phyloP scores from a whole-genome alignment of 176 grass and related monocot species.

The Metroxylon sagu region DNA sequence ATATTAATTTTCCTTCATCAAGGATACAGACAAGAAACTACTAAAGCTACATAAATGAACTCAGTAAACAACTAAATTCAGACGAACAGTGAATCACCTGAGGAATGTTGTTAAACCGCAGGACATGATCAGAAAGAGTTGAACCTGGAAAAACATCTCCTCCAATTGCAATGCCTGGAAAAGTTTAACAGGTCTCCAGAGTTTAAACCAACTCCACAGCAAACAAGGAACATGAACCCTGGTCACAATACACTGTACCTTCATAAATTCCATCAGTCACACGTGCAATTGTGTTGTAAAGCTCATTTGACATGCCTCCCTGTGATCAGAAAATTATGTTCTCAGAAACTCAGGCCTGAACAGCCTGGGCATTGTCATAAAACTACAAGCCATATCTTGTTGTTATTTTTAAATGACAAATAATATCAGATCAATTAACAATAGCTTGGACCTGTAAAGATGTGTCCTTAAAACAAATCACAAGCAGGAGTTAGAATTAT shows the following conservation, averaged over 20 bases:
- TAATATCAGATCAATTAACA: too few relatives aligned
- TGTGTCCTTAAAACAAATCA: too few relatives aligned
- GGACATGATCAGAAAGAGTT: constrained; percentile 92
- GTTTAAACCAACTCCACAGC: neutral
- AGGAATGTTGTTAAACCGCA: constrained; percentile 95
- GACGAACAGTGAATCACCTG: constrained; percentile 38
- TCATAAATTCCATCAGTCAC: constrained; percentile 99
- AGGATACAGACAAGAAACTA: too few relatives aligned
- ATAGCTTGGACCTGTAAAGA: too few relatives aligned
- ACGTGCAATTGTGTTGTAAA: constrained; percentile 95
- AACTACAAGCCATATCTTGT: too few relatives aligned
- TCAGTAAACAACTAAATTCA: too few relatives aligned
- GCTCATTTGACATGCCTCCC: constrained; percentile 98
- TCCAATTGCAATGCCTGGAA: constrained; percentile 93
- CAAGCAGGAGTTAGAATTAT: too few relatives aligned
- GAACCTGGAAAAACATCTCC: constrained; percentile 98
- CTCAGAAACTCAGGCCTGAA: neutral
- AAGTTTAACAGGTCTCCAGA: neutral
- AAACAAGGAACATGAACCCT: neutral
- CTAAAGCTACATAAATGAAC: too few relatives aligned
- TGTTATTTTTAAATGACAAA: too few relatives aligned
- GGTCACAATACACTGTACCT: constrained; percentile 29
- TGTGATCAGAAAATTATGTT: constrained; percentile 31
- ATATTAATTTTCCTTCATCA: too few relatives aligned
- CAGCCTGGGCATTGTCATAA: neutral